Evolutionary conservation across 2,329 filamentous ascomycete species (phyloP).

Genomic region (Neoascochyta sp.): DNA sequence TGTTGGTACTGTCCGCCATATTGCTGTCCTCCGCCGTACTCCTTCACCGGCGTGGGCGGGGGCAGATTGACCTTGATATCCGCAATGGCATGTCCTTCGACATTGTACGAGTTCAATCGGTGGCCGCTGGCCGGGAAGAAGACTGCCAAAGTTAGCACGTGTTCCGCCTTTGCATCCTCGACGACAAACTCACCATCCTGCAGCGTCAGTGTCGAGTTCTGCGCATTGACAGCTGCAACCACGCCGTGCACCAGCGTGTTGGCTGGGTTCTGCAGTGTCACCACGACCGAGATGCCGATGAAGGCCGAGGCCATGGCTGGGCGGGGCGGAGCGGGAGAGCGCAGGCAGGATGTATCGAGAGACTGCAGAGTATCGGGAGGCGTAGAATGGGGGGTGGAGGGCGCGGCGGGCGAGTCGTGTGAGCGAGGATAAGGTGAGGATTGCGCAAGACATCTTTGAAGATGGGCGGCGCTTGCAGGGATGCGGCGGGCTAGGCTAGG

Average conservation of each 20-base stretch:
- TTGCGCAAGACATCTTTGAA: too few species aligned
- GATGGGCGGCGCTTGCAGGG: too few species aligned
- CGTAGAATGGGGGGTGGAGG: too few species aligned
- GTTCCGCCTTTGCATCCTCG: slow-evolving; percentile 1
- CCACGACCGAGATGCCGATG: slow-evolving; percentile 70
- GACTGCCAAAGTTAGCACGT: slow-evolving; percentile 34
- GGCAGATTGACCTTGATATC: slow-evolving; percentile 54
- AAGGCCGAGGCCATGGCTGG: slow-evolving; percentile 61
- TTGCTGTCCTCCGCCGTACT: slow-evolving; percentile 4
- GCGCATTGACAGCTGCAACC: slow-evolving; percentile 66
- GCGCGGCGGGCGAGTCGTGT: background rate
- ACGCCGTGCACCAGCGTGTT: slow-evolving; percentile 65
- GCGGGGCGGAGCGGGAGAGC: too few species aligned
- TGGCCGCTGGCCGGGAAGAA: slow-evolving; percentile 55
- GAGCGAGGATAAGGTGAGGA: too few species aligned
- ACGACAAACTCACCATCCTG: slow-evolving; percentile 58
- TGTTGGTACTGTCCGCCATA: slow-evolving; percentile 14
- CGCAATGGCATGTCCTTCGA: slow-evolving; percentile 57
- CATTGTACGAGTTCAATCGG: slow-evolving; percentile 50
- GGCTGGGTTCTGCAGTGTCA: slow-evolving; percentile 65
- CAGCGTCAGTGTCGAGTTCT: slow-evolving; percentile 60
- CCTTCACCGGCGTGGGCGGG: slow-evolving; percentile 5
- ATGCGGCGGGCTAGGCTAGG: too few species aligned
- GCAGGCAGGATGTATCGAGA: too few species aligned
- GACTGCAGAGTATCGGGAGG: too few species aligned